Evolutionary conservation across 345 rosid genomes (phyloP), one percentile per base, ranked within the genome.

Genomic region (Carallia pectinifolia): DNA sequence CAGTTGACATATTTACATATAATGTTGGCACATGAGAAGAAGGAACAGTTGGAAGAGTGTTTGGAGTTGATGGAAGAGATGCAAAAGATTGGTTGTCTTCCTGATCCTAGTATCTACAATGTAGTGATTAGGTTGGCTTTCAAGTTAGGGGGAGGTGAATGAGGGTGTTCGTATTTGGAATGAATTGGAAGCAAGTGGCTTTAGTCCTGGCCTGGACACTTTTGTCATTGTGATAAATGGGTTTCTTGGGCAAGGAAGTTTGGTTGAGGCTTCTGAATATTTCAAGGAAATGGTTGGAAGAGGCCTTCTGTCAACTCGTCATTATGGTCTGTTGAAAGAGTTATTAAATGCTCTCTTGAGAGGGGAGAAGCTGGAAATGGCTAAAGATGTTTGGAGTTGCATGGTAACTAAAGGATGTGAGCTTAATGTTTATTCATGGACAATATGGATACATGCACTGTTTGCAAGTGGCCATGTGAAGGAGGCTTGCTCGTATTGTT

Each of bases 361-460:
- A 81, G 96, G 70, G 0, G 84, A 69, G 55, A 95, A 88, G 83
- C 87, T 95, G 37, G 97, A 89, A 79, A 62, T 83, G 84, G 99
- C 96, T 1, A 84, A 84, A 79, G 96, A 92, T 81, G 74, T 89
- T 44, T 95, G 97, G 99, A 78, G 79, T 75, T 85, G 85, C 71
- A 83, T 95, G 36, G 37, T 86, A 7, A 81, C 81, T 37, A 87
- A 92, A 81, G 90, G 90, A 52, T 86, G 93, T 54, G 92, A 88
- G 68, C 82, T 90, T 62, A 95, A 86, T 74, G 85, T 82, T 73
- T 78, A 70, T 79, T 82, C 85, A 1, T 95, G 97, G 97, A 95
- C 93, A 55, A 90, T 95, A 59, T 95, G 99, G 97, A 87, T 95
- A 69, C 99, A 95, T 60, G 87, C 91, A 10, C 80, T 95, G 76